Evolutionary conservation across 805 yeast genomes (phyloP), one percentile per base, ranked within the genome.

Genomic region (Zygoascus ofunaensis): DNA sequence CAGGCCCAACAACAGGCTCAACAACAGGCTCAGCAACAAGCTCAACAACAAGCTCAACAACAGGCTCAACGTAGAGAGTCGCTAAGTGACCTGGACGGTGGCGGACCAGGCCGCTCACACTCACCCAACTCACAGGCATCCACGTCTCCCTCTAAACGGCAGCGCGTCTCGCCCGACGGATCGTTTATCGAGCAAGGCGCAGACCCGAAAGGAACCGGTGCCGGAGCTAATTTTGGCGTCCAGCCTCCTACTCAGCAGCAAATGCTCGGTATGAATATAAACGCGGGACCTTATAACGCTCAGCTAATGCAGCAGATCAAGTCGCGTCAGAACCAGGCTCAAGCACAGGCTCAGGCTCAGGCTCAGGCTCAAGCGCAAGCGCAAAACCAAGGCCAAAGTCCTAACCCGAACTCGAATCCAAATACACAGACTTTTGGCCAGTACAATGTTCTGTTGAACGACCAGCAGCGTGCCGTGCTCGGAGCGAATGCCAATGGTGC

Each of bases 101-200:
- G 47, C 15, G 60, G 49, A 10, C 51, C 52, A 30, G 41, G 47
- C 15, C 61, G 49, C 14, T 52, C 52, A 30, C 57, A 55, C 20
- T 60, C 63, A 15, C 59, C 57, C 14, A 48, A 56, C 40, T 55
- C 54, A 35, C 54, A 53, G 20, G 48, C 52, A 26, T 26, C 30
- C 30, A 32, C 51, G 15, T 62, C 64, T 28, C 65, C 61, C 2
- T 56, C 63, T 17, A 60, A 61, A 40, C 59, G 62, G 26, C 69
- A 61, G 41, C 59, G 63, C 10, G 61, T 60, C 17, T 56, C 63
- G 17, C 65, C 65, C 2, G 65, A 60, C 37, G 62, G 59, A 8
- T 48, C 53, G 17, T 54, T 49, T 38, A 44, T 47, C 14, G 58
- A 52, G 17, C 44, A 43, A 32, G 42, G 35, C 14, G 36, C 37